phyloP scores from a whole-genome alignment of 371 early-diverging fungal species.

The Mortierella sp. region DNA sequence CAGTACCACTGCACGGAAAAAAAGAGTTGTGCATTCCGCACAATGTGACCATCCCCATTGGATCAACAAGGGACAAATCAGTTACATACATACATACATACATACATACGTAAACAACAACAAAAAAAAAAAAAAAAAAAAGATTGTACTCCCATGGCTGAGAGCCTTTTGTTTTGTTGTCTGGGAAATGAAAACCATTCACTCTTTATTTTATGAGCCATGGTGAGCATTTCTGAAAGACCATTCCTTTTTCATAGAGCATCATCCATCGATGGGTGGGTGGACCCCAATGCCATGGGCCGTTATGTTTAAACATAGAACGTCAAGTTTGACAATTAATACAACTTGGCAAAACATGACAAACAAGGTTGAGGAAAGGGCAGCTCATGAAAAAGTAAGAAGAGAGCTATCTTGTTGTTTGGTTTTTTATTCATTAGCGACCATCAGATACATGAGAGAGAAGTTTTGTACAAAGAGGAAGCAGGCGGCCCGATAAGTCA shows the following conservation, averaged over 20 bases:
- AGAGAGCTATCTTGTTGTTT: not conserved
- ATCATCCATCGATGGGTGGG: not conserved
- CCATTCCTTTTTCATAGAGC: conserved; percentile 1
- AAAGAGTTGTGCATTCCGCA: not conserved
- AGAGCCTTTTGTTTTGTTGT: not conserved
- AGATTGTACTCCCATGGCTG: not conserved
- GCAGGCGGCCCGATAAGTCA: not conserved
- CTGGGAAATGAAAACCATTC: conserved; percentile 37
- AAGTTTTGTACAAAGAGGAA: not conserved
- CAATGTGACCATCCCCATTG: not conserved
- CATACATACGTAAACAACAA: too few species aligned
- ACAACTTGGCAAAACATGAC: not conserved
- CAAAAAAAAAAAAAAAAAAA: not conserved
- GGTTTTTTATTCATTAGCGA: not conserved
- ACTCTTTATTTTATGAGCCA: not conserved
- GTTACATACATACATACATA: too few species aligned
- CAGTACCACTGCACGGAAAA: not conserved
- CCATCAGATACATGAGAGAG: not conserved
- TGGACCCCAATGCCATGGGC: not conserved
- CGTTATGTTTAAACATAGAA: not conserved
- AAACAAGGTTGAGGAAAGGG: not conserved
- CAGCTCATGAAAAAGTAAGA: not conserved
- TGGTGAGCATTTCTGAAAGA: conserved; percentile 4
- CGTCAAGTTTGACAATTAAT: conserved; percentile 1
- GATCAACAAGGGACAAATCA: not conserved